phyloP scores from a whole-genome alignment of 1,284 basidiomycete species.

The Athelia sp. region DNA sequence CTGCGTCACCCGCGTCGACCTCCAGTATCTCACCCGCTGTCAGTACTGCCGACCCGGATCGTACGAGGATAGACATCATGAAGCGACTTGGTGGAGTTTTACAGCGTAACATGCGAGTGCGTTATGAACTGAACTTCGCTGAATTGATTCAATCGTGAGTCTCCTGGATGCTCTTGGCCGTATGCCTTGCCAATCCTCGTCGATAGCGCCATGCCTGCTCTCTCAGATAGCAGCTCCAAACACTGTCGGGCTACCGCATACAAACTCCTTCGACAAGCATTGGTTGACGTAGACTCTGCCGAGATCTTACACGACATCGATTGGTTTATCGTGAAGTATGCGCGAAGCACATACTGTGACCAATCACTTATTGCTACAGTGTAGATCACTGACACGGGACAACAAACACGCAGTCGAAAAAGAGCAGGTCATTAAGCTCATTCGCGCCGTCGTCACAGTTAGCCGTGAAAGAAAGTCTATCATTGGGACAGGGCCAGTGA shows the following conservation, averaged over 20 bases:
- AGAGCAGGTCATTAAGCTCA: slow-evolving; percentile 91
- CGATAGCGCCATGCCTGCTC: slow-evolving; percentile 64
- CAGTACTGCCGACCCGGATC: slow-evolving; percentile 44
- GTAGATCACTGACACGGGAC: slow-evolving; percentile 81
- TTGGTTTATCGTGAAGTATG: slow-evolving; percentile 83
- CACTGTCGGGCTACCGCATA: slow-evolving; percentile 83
- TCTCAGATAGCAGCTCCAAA: slow-evolving; percentile 73
- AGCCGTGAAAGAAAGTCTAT: slow-evolving; percentile 43
- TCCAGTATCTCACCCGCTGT: slow-evolving; percentile 25
- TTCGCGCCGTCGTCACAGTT: slow-evolving; percentile 79
- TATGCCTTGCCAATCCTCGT: slow-evolving; percentile 4
- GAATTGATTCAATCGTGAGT: slow-evolving; percentile 74
- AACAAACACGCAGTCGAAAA: slow-evolving; percentile 82
- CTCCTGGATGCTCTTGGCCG: not conserved
- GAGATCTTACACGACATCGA: slow-evolving; percentile 63
- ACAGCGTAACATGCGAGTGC: slow-evolving; percentile 71
- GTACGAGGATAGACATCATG: slow-evolving; percentile 60
- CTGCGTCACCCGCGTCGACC: slow-evolving; percentile 31
- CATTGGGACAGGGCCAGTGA: slow-evolving; percentile 35
- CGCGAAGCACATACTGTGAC: slow-evolving; percentile 2
- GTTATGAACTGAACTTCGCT: slow-evolving; percentile 67
- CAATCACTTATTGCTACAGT: slow-evolving; percentile 3
- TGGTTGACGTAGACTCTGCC: slow-evolving; percentile 70
- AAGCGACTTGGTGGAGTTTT: slow-evolving; percentile 64
- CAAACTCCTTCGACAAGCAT: slow-evolving; percentile 76